Evolutionary conservation across 768 basidiomycete genomes (phyloP).

Genomic region (Leccinum subgranulosum): DNA sequence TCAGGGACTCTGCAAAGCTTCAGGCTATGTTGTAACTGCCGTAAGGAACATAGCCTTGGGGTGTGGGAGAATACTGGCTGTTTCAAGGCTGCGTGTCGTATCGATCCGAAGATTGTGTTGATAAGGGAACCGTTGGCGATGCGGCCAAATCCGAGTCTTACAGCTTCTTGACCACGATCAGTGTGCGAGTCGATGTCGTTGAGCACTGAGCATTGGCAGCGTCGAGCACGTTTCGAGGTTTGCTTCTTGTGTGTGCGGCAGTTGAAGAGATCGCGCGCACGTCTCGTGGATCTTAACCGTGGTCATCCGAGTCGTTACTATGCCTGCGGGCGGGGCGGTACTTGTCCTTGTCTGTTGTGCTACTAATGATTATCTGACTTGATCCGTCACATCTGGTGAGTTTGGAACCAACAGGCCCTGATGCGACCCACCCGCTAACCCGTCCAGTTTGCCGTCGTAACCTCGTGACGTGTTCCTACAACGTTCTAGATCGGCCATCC

Average conservation of each 20-base stretch:
- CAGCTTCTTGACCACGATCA: conserved; percentile 18
- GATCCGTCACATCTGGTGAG: background rate
- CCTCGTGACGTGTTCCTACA: conserved; percentile 3
- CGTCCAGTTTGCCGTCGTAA: conserved; percentile 11
- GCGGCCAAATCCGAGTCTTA: background rate
- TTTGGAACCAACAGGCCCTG: background rate
- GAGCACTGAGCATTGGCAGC: conserved; percentile 1
- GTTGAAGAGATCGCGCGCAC: background rate
- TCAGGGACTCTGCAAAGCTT: too few relatives aligned
- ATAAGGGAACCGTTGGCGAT: conserved; percentile 20
- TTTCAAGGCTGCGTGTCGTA: conserved; percentile 9
- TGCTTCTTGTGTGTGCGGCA: conserved; percentile 1
- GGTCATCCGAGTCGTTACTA: background rate
- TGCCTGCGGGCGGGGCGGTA: background rate
- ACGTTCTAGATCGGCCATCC: conserved; percentile 3
- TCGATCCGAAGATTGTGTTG: conserved; percentile 25
- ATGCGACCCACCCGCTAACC: background rate
- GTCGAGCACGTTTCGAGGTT: conserved; percentile 13
- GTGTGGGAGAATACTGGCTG: conserved; percentile 2
- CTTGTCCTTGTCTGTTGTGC: background rate
- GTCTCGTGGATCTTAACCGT: background rate
- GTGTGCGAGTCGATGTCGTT: conserved; percentile 5
- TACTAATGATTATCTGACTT: background rate
- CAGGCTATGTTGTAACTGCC: background rate
- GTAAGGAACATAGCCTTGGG: background rate